Evolutionary conservation across 345 rosid genomes (phyloP).

Genomic region (Pistacia vera): DNA sequence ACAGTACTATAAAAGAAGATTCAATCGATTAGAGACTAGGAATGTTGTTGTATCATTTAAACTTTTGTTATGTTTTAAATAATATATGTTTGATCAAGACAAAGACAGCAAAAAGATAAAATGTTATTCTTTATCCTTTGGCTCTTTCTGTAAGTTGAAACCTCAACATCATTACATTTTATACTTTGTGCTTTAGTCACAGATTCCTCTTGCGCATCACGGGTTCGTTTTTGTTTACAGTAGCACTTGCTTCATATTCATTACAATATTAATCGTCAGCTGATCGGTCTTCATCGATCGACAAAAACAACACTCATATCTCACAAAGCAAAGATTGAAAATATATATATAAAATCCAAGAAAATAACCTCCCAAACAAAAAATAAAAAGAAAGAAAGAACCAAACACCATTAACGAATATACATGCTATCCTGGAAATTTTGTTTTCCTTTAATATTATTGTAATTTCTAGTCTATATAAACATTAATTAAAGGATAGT

Average conservation of each 20-base stretch:
- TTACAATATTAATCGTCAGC: background rate
- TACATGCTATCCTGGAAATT: background rate
- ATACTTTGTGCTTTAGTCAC: background rate
- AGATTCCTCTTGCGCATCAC: background rate
- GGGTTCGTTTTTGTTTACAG: background rate
- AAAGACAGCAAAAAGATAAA: too few relatives aligned
- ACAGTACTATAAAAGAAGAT: too few relatives aligned
- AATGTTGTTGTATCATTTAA: too few relatives aligned
- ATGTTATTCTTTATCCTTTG: background rate
- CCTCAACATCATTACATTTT: background rate
- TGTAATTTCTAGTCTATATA: background rate
- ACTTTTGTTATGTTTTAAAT: too few relatives aligned
- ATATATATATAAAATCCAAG: background rate
- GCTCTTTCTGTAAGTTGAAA: background rate
- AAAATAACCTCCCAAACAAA: background rate
- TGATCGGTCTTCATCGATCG: background rate
- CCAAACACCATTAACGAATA: background rate
- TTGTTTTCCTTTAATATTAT: background rate
- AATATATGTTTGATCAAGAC: too few relatives aligned
- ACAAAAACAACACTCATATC: background rate
- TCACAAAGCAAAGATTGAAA: background rate
- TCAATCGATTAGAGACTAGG: too few relatives aligned
- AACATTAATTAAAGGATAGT: slow-evolving; percentile 22
- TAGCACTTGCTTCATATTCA: background rate
- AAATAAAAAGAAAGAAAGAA: background rate